phyloP scores from a whole-genome alignment of 305 asterid genomes.

The Solanum aculeatissimum region DNA sequence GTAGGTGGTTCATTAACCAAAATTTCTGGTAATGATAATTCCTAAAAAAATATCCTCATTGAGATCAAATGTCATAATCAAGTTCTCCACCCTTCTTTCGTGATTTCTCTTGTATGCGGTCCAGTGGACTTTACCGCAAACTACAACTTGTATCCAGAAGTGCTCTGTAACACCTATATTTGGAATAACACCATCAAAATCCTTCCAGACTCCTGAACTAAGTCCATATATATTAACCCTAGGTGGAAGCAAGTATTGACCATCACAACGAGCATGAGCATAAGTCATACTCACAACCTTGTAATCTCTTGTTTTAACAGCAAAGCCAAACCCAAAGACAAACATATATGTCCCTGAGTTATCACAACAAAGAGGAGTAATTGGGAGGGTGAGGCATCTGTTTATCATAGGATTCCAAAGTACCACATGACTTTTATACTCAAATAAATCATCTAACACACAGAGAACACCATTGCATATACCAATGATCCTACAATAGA shows the following conservation, averaged over 20 bases:
- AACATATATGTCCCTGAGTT: not conserved
- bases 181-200: conserved; percentile 2
- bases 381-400: conserved; percentile 5
- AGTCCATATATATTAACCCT: conserved; percentile 17
- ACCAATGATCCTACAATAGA: not conserved
- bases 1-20: conserved; percentile 5
- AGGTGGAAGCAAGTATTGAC: conserved; percentile 16
- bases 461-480: not conserved
- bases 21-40: conserved; percentile 15
- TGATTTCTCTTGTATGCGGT: conserved; percentile 6
- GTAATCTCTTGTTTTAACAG: conserved; percentile 11
- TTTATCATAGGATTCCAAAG: not conserved
- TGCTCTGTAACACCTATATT: conserved; percentile 14
- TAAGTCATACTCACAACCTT: conserved; percentile 25
- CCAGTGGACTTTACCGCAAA: conserved; percentile 24
- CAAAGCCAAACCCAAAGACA: conserved; percentile 23
- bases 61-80: conserved; percentile 20
- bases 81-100: not conserved
- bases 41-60: conserved; percentile 20
- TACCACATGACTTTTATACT: not conserved
- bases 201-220: conserved; percentile 12
- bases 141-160: conserved; percentile 20
- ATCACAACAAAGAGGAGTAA: not conserved
- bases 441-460: not conserved
- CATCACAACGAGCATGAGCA: conserved; percentile 4